A percentile compares a stretch with the other conserved stretches of the same genome.
phyloP scores from a whole-genome alignment of 352 stramenopile genomes.

The Phytophthora crassamura region DNA sequence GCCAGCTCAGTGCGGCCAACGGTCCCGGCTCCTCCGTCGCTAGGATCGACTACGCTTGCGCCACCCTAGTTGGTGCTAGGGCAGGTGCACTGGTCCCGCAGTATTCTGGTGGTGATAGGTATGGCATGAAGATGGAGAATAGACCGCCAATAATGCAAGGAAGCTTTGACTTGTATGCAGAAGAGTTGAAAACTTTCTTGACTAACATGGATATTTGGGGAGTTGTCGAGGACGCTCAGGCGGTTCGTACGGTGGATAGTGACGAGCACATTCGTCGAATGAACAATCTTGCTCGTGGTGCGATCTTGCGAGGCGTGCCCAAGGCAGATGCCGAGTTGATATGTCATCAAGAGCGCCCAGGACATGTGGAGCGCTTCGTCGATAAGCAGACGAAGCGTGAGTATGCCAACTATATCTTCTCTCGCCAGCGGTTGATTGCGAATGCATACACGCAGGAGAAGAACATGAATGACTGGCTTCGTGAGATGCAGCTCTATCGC shows the following conservation, averaged over 20 bases:
- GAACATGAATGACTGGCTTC: conserved; percentile 8
- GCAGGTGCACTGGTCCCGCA: neutral
- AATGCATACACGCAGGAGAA: conserved; percentile 8
- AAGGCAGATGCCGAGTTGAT: conserved; percentile 11
- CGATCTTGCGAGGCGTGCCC: conserved; percentile 4
- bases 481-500: conserved; percentile 10
- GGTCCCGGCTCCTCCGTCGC: neutral
- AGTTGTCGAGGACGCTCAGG: neutral
- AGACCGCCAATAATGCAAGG: neutral
- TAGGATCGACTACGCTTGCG: neutral
- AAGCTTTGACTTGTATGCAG: conserved; percentile 4
- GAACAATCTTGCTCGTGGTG: neutral
- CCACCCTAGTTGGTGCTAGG: neutral
- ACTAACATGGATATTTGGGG: neutral
- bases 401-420: conserved; percentile 25
- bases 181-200: conserved; percentile 1
- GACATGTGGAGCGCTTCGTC: conserved; percentile 9
- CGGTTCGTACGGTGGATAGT: no score
- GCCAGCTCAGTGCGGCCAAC: neutral
- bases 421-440: neutral
- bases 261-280: no score
- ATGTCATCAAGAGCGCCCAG: conserved; percentile 1
- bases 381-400: conserved; percentile 13
- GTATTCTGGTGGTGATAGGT: conserved; percentile 4
- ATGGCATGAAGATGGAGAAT: conserved; percentile 1